These are phyloP conservation scores for Trichomonas tenax DNA, from an alignment of 208 protist genomes.

Conservation along the genomic window DNA sequence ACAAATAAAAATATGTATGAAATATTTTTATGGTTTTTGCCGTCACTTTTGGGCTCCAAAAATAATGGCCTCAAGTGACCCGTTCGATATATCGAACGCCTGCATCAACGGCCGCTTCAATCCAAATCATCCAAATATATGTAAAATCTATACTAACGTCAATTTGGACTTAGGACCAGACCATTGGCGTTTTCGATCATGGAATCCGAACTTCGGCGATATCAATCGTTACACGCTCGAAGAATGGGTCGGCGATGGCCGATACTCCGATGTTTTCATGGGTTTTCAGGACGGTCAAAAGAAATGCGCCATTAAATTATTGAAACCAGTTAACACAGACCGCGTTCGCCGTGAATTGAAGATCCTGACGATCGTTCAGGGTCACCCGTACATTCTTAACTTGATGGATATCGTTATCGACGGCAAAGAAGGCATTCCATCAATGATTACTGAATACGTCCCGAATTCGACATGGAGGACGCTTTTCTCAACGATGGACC, in stretches of 20 bases:
- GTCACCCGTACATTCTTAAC: neutral
- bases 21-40: neutral
- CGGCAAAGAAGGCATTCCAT: neutral
- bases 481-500: slow-evolving; percentile 80
- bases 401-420: neutral
- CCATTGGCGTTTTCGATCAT: slow-evolving; percentile 9
- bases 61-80: neutral
- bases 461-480: slow-evolving; percentile 49
- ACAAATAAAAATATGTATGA: neutral
- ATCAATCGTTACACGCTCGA: neutral
- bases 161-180: slow-evolving; percentile 3
- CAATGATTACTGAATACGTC: neutral
- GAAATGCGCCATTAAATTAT: slow-evolving; percentile 79
- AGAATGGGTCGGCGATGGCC: neutral
- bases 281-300: neutral
- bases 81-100: neutral
- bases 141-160: neutral
- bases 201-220: neutral
- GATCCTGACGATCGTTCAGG: neutral
- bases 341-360: slow-evolving; percentile 64
- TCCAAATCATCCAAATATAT: slow-evolving; percentile 19
- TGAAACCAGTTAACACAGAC: slow-evolving; percentile 79
- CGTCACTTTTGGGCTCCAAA: neutral
- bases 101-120: slow-evolving; percentile 12
- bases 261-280: neutral